Conservation (phyloP, 805 yeast genomes). For the Wickerhamomyces sydowiorum region DNA sequence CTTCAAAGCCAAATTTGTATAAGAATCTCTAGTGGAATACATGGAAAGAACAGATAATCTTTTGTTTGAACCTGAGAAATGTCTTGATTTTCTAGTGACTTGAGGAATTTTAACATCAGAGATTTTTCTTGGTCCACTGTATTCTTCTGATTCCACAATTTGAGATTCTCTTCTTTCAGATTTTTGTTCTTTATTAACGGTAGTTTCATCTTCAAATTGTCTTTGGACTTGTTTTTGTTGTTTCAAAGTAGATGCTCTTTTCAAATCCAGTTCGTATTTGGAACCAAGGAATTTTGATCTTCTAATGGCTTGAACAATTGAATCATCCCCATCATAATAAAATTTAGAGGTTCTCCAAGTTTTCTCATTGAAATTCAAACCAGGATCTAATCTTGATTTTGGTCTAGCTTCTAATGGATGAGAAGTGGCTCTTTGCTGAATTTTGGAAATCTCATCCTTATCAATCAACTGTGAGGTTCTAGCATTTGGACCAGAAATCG, state of each 20-base stretch:
- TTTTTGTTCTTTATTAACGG: slow-evolving; percentile 19
- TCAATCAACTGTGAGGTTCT: slow-evolving; percentile 17
- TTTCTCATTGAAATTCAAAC: slow-evolving; percentile 24
- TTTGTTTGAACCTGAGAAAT: slow-evolving; percentile 56
- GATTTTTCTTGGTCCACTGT: slow-evolving; percentile 40
- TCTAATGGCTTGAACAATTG: slow-evolving; percentile 35
- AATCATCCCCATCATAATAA: slow-evolving; percentile 19
- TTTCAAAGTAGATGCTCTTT: slow-evolving; percentile 18
- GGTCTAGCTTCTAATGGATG: slow-evolving; percentile 35
- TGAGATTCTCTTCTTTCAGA: slow-evolving; percentile 13
- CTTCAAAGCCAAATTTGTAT: slow-evolving; percentile 47
- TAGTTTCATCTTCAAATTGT: slow-evolving; percentile 11
- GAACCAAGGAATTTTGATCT: slow-evolving; percentile 40
- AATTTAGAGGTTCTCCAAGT: slow-evolving; percentile 14
- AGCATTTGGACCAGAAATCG: slow-evolving; percentile 32
- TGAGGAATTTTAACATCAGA: slow-evolving; percentile 65
- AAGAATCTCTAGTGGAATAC: slow-evolving; percentile 64
- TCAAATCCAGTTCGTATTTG: slow-evolving; percentile 29
- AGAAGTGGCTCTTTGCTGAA: slow-evolving; percentile 30
- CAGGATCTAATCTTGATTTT: slow-evolving; percentile 38
- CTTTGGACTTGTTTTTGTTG: slow-evolving; percentile 6
- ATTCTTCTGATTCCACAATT: slow-evolving; percentile 6
- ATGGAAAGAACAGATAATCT: slow-evolving; percentile 67
- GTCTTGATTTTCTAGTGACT: slow-evolving; percentile 62
- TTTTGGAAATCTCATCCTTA: slow-evolving; percentile 21